phyloP scores from a whole-genome alignment of 2,329 filamentous ascomycete genomes.

The Monilinia aucupariae region DNA sequence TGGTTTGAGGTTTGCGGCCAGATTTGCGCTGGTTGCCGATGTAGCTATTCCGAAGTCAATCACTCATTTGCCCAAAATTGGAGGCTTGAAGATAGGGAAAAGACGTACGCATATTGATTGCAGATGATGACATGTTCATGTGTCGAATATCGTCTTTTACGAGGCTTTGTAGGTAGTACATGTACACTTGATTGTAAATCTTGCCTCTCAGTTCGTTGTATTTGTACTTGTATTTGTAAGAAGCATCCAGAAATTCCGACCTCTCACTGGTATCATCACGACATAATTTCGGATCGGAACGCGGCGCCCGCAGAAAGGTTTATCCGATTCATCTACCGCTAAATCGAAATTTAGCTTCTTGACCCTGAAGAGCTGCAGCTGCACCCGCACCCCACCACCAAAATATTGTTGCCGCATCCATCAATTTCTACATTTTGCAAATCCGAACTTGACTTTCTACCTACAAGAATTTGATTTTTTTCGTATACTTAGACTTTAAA shows the following conservation, averaged over 20 bases:
- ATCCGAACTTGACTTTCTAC: neutral
- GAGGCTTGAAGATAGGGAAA: neutral
- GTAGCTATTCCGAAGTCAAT: constrained; percentile 24
- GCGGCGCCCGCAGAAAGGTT: constrained; percentile 2
- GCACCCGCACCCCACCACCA: constrained; percentile 19
- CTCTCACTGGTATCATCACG: neutral
- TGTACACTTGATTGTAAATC: constrained; percentile 10
- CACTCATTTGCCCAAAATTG: constrained; percentile 1
- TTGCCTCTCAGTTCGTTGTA: neutral
- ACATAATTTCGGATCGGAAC: neutral
- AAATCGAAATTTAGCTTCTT: constrained; percentile 21
- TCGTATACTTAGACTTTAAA: constrained; percentile 6
- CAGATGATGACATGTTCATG: constrained; percentile 30
- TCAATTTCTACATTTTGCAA: constrained; percentile 11
- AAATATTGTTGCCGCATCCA: constrained; percentile 15
- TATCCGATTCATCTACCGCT: neutral
- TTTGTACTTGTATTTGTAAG: constrained; percentile 20
- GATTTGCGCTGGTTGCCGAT: constrained; percentile 27
- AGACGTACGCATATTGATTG: constrained; percentile 31
- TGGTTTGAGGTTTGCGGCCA: constrained; percentile 29
- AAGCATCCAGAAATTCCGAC: constrained; percentile 6
- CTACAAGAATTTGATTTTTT: constrained; percentile 14
- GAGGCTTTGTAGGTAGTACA: constrained; percentile 26
- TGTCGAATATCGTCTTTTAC: constrained; percentile 19
- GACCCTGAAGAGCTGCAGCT: constrained; percentile 16